A percentile compares a stretch with the other conserved stretches of the same genome.
phyloP scores from a whole-genome alignment of 2,329 filamentous ascomycete genomes.

The Didymosphaeria variabile region DNA sequence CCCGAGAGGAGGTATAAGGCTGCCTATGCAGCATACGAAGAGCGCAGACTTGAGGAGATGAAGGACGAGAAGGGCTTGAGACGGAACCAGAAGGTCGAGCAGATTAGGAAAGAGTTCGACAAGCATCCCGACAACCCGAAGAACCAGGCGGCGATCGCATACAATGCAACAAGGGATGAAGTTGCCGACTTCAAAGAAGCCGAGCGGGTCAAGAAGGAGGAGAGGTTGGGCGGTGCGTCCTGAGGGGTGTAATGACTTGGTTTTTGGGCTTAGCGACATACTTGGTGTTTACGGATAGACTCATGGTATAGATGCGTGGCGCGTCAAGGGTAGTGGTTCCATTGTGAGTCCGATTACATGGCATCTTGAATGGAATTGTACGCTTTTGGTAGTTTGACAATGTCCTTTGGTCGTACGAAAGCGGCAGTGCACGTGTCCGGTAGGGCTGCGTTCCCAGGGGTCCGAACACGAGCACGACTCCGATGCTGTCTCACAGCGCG shows the following conservation, averaged over 20 bases:
- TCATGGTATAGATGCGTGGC: slow-evolving; percentile 8
- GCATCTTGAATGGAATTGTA: background rate
- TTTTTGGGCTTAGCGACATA: slow-evolving; percentile 19
- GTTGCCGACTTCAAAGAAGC: slow-evolving; percentile 69
- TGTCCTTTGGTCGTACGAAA: slow-evolving; percentile 12
- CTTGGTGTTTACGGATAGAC: slow-evolving; percentile 30
- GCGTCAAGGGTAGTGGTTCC: background rate
- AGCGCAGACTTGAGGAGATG: slow-evolving; percentile 83
- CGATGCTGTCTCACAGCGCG: slow-evolving; percentile 13
- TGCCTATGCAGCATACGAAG: slow-evolving; percentile 83
- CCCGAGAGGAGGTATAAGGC: slow-evolving; percentile 89
- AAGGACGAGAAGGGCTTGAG: slow-evolving; percentile 83
- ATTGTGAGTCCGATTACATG: slow-evolving; percentile 1
- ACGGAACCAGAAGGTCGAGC: slow-evolving; percentile 83
- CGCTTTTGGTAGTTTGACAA: slow-evolving; percentile 2
- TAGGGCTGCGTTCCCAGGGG: slow-evolving; percentile 12
- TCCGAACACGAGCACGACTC: slow-evolving; percentile 3
- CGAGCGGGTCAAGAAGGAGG: slow-evolving; percentile 80
- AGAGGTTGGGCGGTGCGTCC: slow-evolving; percentile 60
- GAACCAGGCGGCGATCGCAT: slow-evolving; percentile 80
- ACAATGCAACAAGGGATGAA: slow-evolving; percentile 83
- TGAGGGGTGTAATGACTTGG: slow-evolving; percentile 18
- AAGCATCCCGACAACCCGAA: slow-evolving; percentile 95
- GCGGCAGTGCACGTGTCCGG: slow-evolving; percentile 9
- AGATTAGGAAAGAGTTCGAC: slow-evolving; percentile 91